Evolutionary conservation across 2,329 filamentous ascomycete genomes (phyloP), one percentile per base, ranked within the genome.

Genomic region (Chaetomiaceae sp.): DNA sequence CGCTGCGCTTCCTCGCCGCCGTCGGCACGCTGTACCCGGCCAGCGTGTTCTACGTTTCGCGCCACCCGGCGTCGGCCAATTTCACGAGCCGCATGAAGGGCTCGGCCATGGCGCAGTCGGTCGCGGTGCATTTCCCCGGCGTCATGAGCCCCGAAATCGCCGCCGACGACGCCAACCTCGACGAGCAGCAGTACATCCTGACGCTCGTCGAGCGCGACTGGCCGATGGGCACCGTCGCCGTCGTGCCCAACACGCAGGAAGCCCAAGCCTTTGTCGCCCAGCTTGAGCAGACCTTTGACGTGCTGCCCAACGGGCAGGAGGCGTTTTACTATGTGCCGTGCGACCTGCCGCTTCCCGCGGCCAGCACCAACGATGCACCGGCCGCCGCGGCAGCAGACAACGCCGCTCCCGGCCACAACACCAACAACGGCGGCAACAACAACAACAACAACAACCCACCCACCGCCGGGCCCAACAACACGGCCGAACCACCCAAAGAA

Each of bases 11-110:
- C 32, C 40, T 56, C 10, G 33, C 45, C 9, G 16, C 34, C 21
- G 10, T 56, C n/a, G 54, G 54, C 20, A n/a, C 16, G 6, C 46
- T 56, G 5, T 56, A 56, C 25, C 50, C 54, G 3, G 36, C 25
- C 13, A 36, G 46, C 16, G 18, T n/a, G 1, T 56, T 56, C 30
- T n/a, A 21, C n/a, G 27, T 53, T 3, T 16, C 54, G 3, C 36
- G 32, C 16, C 14, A 34, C 30, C 54, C 54, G 6, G 41, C 46
- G 2, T 37, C 34, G 1, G 8, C 6, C 10, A 33, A 48, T 33
- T 10, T 11, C n/a, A 32, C 37, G 0, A 10, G 9, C 3, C 44
- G 33, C 13, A n/a, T 52, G 11, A 48, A n/a, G 18, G 53, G 48
- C n/a, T 2, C 5, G 3, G 36, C 30, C 9, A 18, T 54, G 9